Base-by-base conservation (phyloP, 495 filamentous ascomycete species). In the Penicillium mononematosum region DNA sequence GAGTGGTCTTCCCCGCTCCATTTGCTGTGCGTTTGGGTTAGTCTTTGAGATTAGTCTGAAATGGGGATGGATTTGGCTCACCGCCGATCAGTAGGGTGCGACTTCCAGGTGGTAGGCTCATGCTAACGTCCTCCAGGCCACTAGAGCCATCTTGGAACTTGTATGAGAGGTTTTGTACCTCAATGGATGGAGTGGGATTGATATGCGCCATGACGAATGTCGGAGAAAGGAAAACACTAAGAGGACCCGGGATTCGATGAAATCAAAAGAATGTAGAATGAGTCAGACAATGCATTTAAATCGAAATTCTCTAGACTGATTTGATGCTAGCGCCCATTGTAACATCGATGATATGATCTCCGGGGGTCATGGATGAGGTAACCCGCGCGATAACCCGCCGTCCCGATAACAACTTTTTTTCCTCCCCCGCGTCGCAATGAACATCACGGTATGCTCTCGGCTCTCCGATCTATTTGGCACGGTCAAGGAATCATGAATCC, bases 1-100 rank as follows among this genome's bases (percentile, higher is more conserved):
- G 85, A 3, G 94, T 98, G 20, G 95, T 98, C 69, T 99, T 99
- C 42, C 94, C 94, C 17, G 95, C 93, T 65, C 94, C 94, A 72
- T 99, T 99, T 56, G 95, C 87, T 90, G 62, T 53, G 39, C 36
- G 20, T 46, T 14, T 54, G n/a, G 38, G 22, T 56, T 46, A 62
- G 58, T 17, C 29, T 25, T 42, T 25, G 17, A 51, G 29, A 32
- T 27, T 12, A 12, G 7, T 14, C 17, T n/a, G 12, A 6, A 20
- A 46, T 49, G 25, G 47, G 9, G 22, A 45, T 25, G 46, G 9
- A 25, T 25, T 6, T 4, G 39, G 64, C 61, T 60, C 81, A 88
- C 87, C 94, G 67, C 94, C 94, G 65, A 98, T 96, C 10, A 99
- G 80, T 3, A 99, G 82, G 1, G 92, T 96, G 59, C 95, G 89